Evolutionary conservation across 2,329 filamentous ascomycete genomes (phyloP), one percentile per base, ranked within the genome.

Genomic region (Neopestalotiopsis rosae): DNA sequence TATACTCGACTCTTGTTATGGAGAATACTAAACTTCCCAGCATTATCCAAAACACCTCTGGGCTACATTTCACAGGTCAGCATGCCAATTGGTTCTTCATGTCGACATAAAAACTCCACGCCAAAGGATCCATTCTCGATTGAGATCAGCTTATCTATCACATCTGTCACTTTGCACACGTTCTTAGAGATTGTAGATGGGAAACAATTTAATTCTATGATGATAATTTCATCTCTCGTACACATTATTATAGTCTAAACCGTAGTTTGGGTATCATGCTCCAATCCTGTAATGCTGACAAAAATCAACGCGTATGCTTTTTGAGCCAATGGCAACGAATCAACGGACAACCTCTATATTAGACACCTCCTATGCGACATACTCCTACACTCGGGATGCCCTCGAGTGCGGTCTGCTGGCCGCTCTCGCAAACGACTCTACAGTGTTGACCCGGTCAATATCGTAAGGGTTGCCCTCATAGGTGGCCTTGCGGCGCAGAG

Each of bases 381-480:
- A 14, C 5, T 24, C 7, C 24, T 62, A 62, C 14, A 40, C 59
- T 40, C 34, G 49, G 20, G 42, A 56, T 34, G 42, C 64, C 28
- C 24, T 34, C 28, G 64, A 66, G 28, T 34, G 28, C 40, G 40
- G 38, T n/a, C 42, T 61, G 57, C 57, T 65, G 34, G 20, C 10
- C 34, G 38, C 38, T 20, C 30, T 62, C 0, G 32, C 34, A 30
- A 30, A 59, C 13, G 80, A 80, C 32, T 82, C 77, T 40, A 72
- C 76, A 2, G 81, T 83, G 71, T 84, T 78, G 58, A 83, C 81
- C 24, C 81, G 77, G 67, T 84, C 82, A 68, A 83, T 78, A 69
- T 81, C 80, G 70, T 80, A 84, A 2, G 82, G 81, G 65, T 82
- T 83, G 10, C 77, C 80, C 17, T 83, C 81, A 61, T 84, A 84